phyloP scores from a whole-genome alignment of 1,284 basidiomycete species.

The Ceratobasidium theobromae region DNA sequence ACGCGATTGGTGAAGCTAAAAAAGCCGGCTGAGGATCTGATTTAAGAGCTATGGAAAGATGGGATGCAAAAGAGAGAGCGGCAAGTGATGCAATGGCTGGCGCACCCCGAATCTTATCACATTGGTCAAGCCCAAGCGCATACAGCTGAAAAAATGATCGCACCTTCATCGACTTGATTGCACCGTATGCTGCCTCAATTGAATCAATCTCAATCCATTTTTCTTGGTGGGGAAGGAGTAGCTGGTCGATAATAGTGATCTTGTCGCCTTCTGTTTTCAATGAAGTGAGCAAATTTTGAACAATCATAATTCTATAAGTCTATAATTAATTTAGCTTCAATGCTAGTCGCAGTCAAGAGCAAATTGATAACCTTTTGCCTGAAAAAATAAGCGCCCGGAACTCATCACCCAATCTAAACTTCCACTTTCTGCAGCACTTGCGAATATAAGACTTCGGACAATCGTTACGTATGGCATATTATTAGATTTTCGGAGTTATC shows the following conservation, averaged over 20 bases:
- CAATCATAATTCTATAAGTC: not conserved
- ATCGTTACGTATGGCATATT: too few species aligned
- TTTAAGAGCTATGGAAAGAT: conserved; percentile 54
- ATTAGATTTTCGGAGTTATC: conserved; percentile 20
- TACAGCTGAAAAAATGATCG: conserved; percentile 32
- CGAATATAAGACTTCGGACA: too few species aligned
- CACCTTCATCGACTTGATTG: conserved; percentile 91
- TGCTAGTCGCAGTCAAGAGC: too few species aligned
- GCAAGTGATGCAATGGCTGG: conserved; percentile 93
- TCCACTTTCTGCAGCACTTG: too few species aligned
- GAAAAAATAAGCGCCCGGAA: conserved; percentile 2
- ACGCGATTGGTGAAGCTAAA: conserved; percentile 51
- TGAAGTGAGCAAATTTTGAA: conserved; percentile 48
- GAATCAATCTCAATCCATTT: conserved; percentile 70
- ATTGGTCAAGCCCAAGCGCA: not conserved
- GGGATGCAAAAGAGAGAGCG: conserved; percentile 70
- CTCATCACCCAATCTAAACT: not conserved
- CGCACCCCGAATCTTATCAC: conserved; percentile 80
- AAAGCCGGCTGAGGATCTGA: conserved; percentile 51
- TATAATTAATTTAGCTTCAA: not conserved
- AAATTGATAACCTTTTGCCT: too few species aligned
- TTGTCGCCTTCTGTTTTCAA: conserved; percentile 64
- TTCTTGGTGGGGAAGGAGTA: conserved; percentile 78
- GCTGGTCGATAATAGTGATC: conserved; percentile 84
- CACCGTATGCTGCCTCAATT: conserved; percentile 81